phyloP scores from a whole-genome alignment of 805 yeast genomes.

The Pichia rugopelliculosa region DNA sequence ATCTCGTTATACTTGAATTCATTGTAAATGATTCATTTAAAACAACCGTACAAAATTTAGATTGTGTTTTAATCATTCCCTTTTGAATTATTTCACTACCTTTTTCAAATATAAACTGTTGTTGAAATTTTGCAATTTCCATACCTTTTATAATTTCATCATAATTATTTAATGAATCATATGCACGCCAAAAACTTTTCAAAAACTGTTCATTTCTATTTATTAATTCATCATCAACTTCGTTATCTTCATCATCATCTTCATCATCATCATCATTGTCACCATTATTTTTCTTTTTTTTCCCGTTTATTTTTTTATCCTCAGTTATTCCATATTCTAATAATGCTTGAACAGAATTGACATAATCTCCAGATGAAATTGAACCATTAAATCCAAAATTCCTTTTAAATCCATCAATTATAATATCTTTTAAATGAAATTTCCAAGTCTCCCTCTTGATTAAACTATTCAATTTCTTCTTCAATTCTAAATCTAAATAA shows the following conservation, averaged over 20 bases:
- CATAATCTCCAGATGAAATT: constrained; percentile 87
- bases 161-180: constrained; percentile 45
- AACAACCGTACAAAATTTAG: constrained; percentile 79
- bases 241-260: background rate
- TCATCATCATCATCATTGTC: background rate
- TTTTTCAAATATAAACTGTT: constrained; percentile 74
- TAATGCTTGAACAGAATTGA: constrained; percentile 79
- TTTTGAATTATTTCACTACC: constrained; percentile 89
- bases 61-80: constrained; percentile 66
- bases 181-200: constrained; percentile 48
- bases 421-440: constrained; percentile 76
- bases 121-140: constrained; percentile 76
- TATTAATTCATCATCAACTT: constrained; percentile 14
- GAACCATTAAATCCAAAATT: constrained; percentile 84
- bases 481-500: constrained; percentile 76
- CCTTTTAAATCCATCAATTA: constrained; percentile 79
- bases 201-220: constrained; percentile 27
- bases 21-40: constrained; percentile 56
- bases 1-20: constrained; percentile 14
- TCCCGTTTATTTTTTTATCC: constrained; percentile 8
- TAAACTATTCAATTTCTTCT: constrained; percentile 61
- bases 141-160: constrained; percentile 62
- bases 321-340: constrained; percentile 52
- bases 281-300: constrained; percentile 16
- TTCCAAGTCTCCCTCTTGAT: constrained; percentile 63